phyloP scores from a whole-genome alignment of 2,329 filamentous ascomycete genomes.

The Arachnomyces sp. region DNA sequence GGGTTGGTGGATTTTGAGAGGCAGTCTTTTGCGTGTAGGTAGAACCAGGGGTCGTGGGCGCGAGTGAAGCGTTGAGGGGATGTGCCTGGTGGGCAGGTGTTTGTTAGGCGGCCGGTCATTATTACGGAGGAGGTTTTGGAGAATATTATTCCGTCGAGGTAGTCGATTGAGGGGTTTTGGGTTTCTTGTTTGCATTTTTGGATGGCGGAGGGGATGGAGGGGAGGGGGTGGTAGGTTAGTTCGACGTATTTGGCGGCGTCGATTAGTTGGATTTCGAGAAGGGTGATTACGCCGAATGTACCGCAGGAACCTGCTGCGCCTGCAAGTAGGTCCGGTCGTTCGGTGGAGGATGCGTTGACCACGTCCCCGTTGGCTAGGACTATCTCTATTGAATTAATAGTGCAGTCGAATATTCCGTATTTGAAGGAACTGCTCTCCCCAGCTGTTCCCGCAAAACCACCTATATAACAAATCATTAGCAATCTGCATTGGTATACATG shows the following conservation, averaged over 20 bases:
- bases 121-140: conserved; percentile 45
- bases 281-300: conserved; percentile 52
- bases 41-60: conserved; percentile 62
- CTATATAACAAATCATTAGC: too few relatives aligned
- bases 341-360: conserved; percentile 38
- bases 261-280: conserved; percentile 52
- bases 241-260: conserved; percentile 50
- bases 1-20: conserved; percentile 1
- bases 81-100: conserved; percentile 31
- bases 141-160: conserved; percentile 61
- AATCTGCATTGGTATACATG: too few relatives aligned
- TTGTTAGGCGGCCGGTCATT: conserved; percentile 49
- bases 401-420: conserved; percentile 58
- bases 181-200: conserved; percentile 41
- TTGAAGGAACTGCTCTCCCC: conserved; percentile 61
- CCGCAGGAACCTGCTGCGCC: conserved; percentile 53
- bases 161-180: conserved; percentile 44
- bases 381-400: conserved; percentile 55
- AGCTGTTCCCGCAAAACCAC: conserved; percentile 57
- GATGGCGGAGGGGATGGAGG: conserved; percentile 42
- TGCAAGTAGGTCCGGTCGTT: conserved; percentile 49
- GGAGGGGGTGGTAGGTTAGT: conserved; percentile 52
- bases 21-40: conserved; percentile 53
- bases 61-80: conserved; percentile 45
- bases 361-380: conserved; percentile 52